These are phyloP conservation scores for Umbilicus rupestris DNA, from an alignment of 164 flowering plant genomes.

Conservation along the genomic window DNA sequence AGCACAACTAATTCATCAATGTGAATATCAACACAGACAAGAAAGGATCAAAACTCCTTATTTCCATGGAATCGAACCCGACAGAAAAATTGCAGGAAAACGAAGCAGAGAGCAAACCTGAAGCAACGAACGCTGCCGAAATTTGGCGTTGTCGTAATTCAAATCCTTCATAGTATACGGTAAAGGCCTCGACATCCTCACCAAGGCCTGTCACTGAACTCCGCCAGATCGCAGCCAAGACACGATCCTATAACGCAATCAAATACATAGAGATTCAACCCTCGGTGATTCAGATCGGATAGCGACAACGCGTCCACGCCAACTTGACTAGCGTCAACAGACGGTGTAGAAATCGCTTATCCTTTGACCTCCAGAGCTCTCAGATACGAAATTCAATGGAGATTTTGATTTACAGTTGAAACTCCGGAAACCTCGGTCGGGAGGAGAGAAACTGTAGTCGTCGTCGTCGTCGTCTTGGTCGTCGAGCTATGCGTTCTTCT, in stretches of 20 bases:
- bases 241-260: neutral
- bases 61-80: too few species aligned
- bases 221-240: neutral
- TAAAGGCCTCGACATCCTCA: constrained; percentile 54
- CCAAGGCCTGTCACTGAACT: neutral
- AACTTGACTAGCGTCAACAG: neutral
- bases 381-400: too few species aligned
- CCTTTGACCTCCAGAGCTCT: neutral
- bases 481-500: too few species aligned
- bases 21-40: neutral
- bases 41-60: neutral
- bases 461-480: too few species aligned
- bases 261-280: neutral
- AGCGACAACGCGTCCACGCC: neutral
- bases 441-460: too few species aligned
- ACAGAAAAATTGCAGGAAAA: constrained; percentile 9
- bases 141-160: constrained; percentile 86
- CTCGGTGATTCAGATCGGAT: neutral
- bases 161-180: constrained; percentile 79
- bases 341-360: neutral
- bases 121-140: constrained; percentile 63
- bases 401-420: too few species aligned
- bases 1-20: neutral
- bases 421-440: too few species aligned
- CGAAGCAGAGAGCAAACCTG: constrained; percentile 26